These are phyloP conservation scores for Phytopythium vexans DNA, from an alignment of 352 stramenopile species.

Conservation along the genomic window DNA sequence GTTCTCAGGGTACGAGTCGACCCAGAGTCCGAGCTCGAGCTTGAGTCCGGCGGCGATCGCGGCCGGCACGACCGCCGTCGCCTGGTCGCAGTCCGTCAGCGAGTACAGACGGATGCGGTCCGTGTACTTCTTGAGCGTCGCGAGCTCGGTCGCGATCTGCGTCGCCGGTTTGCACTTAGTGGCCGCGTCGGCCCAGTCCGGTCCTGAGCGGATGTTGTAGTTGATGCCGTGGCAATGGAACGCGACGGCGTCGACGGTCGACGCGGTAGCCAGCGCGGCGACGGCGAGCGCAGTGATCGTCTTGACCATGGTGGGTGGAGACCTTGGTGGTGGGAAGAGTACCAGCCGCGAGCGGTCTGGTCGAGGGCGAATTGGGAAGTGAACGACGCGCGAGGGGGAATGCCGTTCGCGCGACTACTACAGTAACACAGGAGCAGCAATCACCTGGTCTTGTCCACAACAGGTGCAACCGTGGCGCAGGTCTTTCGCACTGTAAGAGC, in stretches of 20 bases:
- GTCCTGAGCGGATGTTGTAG: constrained; percentile 40
- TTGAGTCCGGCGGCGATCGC: constrained; percentile 43
- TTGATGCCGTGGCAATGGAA: constrained; percentile 43
- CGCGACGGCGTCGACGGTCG: constrained; percentile 7
- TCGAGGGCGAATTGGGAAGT: constrained; percentile 1
- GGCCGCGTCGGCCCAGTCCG: constrained; percentile 41
- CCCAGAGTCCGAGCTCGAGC: constrained; percentile 39
- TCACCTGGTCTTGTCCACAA: no score
- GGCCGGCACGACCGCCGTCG: constrained; percentile 27
- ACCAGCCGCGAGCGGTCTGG: neutral
- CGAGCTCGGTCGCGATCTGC: constrained; percentile 45
- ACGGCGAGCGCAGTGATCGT: constrained; percentile 7
- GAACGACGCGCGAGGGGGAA: neutral
- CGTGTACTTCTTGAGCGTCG: constrained; percentile 39
- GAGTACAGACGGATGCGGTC: constrained; percentile 50
- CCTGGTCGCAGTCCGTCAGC: constrained; percentile 51
- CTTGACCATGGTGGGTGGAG: constrained; percentile 6
- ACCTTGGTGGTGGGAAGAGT: neutral
- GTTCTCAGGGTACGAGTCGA: constrained; percentile 30
- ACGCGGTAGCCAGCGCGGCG: constrained; percentile 3
- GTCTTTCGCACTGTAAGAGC: no score
- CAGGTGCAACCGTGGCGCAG: no score
- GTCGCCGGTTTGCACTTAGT: constrained; percentile 54
- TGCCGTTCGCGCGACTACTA: no score
- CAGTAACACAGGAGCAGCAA: no score